A percentile compares a stretch with the other conserved stretches of the same genome.
Evolutionary conservation across 1,284 basidiomycete species (phyloP).

Genomic region (Naganishia albida): DNA sequence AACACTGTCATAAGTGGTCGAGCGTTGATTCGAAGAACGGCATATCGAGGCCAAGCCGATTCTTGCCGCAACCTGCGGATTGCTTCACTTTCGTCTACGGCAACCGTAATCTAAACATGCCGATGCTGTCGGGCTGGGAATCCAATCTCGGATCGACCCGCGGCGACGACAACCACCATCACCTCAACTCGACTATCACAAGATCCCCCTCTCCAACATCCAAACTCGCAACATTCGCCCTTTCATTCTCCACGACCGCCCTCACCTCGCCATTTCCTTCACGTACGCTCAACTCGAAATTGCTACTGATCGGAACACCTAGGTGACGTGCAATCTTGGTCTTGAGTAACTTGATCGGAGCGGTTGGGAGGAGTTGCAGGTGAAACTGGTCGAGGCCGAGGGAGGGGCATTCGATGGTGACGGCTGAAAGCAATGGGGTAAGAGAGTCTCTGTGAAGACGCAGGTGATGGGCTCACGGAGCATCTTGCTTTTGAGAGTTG

Average conservation of each 20-base stretch:
- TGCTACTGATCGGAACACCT: conserved; percentile 16
- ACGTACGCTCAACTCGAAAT: conserved; percentile 7
- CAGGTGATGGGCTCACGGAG: conserved; percentile 5
- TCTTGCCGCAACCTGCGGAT: no score
- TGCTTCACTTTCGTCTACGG: no score
- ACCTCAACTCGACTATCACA: not conserved
- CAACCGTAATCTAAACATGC: no score
- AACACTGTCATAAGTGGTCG: no score
- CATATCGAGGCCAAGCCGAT: no score
- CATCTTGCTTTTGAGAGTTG: conserved; percentile 29
- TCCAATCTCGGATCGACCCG: no score
- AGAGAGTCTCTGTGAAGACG: not conserved
- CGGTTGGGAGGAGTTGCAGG: conserved; percentile 21
- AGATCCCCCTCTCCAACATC: conserved; percentile 12
- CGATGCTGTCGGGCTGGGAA: no score
- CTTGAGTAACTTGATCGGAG: conserved; percentile 24
- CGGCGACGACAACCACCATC: no score
- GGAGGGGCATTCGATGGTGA: conserved; percentile 6
- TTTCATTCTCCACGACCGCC: conserved; percentile 4
- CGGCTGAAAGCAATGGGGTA: not conserved
- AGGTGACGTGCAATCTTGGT: conserved; percentile 27
- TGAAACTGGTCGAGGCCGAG: conserved; percentile 7
- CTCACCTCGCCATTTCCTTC: not conserved
- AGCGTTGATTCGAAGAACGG: no score
- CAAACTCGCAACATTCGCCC: conserved; percentile 10